These are phyloP conservation scores for Terfezia claveryi DNA, from an alignment of 495 filamentous ascomycete genomes.

Conservation along the genomic window DNA sequence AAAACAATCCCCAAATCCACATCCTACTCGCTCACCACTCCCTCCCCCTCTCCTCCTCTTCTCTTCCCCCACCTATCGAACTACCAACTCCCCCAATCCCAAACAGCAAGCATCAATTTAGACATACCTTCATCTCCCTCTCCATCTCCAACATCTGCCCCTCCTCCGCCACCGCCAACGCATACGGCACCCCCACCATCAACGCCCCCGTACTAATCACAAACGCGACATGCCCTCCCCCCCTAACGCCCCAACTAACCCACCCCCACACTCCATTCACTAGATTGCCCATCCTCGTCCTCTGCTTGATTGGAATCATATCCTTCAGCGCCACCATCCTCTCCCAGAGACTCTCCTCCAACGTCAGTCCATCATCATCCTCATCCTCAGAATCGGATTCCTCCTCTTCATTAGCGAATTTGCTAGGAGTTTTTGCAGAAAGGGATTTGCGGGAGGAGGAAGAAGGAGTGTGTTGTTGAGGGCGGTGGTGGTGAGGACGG, in stretches of 20 bases:
- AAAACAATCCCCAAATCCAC: too few species aligned
- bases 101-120: not conserved
- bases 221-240: slow-evolving; percentile 68
- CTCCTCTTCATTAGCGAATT: slow-evolving; percentile 21
- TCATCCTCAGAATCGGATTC: slow-evolving; percentile 29
- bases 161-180: slow-evolving; percentile 80
- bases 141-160: slow-evolving; percentile 92
- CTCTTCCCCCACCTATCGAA: too few species aligned
- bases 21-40: too few species aligned
- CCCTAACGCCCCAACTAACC: slow-evolving; percentile 38
- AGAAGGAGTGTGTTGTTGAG: not conserved
- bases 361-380: slow-evolving; percentile 26
- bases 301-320: slow-evolving; percentile 67
- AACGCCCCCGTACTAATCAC: slow-evolving; percentile 68
- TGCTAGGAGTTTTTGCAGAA: slow-evolving; percentile 26
- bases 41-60: too few species aligned
- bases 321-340: slow-evolving; percentile 72
- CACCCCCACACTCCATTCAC: slow-evolving; percentile 34
- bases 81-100: too few species aligned
- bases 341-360: slow-evolving; percentile 47
- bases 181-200: slow-evolving; percentile 78
- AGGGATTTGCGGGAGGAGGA: slow-evolving; percentile 6
- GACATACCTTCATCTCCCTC: slow-evolving; percentile 63
- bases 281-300: slow-evolving; percentile 41
- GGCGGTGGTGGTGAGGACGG: not conserved